Percentiles rank a stretch among this genome's conserved stretches.
Evolutionary conservation across 805 yeast genomes (phyloP).

Genomic region (Saturnispora bothae): DNA sequence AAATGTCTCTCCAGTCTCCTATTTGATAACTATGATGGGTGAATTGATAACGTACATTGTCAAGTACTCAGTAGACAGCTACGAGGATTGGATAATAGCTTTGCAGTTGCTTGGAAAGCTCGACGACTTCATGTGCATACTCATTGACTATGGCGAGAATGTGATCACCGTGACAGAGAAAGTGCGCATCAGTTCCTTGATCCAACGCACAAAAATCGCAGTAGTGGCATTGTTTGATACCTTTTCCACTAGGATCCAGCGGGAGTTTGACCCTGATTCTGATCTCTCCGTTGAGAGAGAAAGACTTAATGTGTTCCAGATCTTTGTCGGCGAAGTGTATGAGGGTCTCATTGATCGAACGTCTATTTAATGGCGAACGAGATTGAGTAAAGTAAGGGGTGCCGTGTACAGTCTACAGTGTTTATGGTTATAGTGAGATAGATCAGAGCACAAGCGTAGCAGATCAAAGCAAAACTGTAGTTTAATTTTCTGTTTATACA

Average conservation of each 20-base stretch:
- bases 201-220: constrained; percentile 23
- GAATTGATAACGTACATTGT: constrained; percentile 53
- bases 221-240: constrained; percentile 23
- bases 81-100: constrained; percentile 17
- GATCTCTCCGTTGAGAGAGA: constrained; percentile 6
- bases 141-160: constrained; percentile 19
- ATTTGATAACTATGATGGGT: constrained; percentile 52
- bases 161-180: constrained; percentile 25
- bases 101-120: constrained; percentile 19
- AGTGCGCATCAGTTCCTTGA: constrained; percentile 25
- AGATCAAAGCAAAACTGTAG: not conserved
- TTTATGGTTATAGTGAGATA: too few species aligned
- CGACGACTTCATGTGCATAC: constrained; percentile 23
- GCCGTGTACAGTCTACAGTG: too few species aligned
- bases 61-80: constrained; percentile 24
- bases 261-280: not conserved
- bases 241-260: constrained; percentile 12
- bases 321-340: constrained; percentile 26
- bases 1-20: constrained; percentile 50
- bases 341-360: constrained; percentile 28
- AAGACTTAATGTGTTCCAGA: constrained; percentile 15
- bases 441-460: too few species aligned
- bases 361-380: too few species aligned
- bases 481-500: too few species aligned
- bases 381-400: too few species aligned